Evolutionary conservation across 2,329 filamentous ascomycete species (phyloP), one percentile per base, ranked within the genome.

Genomic region (Trichophyton simii): DNA sequence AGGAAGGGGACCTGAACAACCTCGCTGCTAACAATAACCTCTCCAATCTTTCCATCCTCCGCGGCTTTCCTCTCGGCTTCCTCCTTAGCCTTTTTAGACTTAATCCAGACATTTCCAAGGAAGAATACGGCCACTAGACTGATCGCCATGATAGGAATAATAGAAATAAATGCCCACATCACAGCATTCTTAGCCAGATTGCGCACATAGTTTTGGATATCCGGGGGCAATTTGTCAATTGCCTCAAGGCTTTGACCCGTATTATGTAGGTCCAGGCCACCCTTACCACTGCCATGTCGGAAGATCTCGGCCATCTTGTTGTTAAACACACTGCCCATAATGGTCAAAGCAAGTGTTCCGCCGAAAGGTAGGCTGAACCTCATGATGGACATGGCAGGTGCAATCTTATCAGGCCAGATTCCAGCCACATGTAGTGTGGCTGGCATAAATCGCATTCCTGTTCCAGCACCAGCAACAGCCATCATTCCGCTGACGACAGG

Each of bases 321-420:
- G 68, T 87, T 86, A 70, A 87, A 87, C 1, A 88, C 84, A 7
- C 81, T 79, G 13, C 83, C 80, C 85, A 88, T 87, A 66, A 88
- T 78, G 0, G 85, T 86, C 54, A 87, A 75, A 0, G 81, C 81
- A 2, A 88, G 71, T 0, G 84, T 87, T 11, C 86, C 85, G 2
- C 86, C 85, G 25, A 88, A 80, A 0, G 83, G 82, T 15, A 82
- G 62, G 1, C 83, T 78, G 60, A 88, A 82, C 0, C 79, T 76
- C 70, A 86, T 78, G 8, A 88, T 69, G 0, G 80, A 83, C 61
- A 85, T 79, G 2, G 87, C 81, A 0, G 80, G 76, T 0, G 85
- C 79, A 11, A 86, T 80, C 31, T 79, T 73, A 3, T 77, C 71
- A 0, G 81, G 82, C 71, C 85, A 87, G 62, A 84, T 80, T 0